Base-by-base conservation (phyloP, 164 flowering plant genomes). In the Amborella trichopoda region DNA sequence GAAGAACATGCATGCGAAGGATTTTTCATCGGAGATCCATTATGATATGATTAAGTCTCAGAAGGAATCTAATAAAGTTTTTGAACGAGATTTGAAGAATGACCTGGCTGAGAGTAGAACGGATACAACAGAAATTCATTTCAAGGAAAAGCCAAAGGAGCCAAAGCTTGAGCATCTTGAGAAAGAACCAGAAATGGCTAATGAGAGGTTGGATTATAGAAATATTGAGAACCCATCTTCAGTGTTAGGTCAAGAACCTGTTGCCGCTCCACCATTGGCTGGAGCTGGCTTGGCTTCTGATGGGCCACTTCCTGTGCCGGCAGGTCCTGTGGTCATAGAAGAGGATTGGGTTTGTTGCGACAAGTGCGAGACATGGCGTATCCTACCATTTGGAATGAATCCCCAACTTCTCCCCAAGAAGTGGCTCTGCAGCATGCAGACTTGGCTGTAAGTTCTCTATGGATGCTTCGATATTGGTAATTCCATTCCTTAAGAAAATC, bases 361-460 rank as follows among this genome's bases (percentile, higher is more conserved):
- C 65, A 79, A 58, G 50, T 93, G 99, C 56, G 62, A 65, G 49
- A 73, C 66, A 51, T 93, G 99, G 99, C 74, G 99, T 38, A 84
- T 88, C 54, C 82, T 88, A 48, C 99, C 99, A 25, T 42, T 28
- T 67, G 91, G 83, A 26, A 70, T 28, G 42, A 66, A 76, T 60
- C 78, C 81, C 4, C 52, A 65, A 0, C 44, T 49, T 46, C 80
- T 93, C 34, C 91, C 95, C 30, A 75, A 85, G 57, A 83, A 82
- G 75, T 93, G 99, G 99, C 37, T 69, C 17, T 93, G 99, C 50
- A 77, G 73, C 71, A 82, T 84, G 99, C 82, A 78, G 50, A 26
- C 63, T 54, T 93, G 99, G 95, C 87, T 93, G 96, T 93, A 79
- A 84, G 99, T 88, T 65, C 25, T 41, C 23, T n/a, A n/a, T n/a